Evolutionary conservation across 2,329 filamentous ascomycete genomes (phyloP).

Genomic region (Colletotrichum somersetense): DNA sequence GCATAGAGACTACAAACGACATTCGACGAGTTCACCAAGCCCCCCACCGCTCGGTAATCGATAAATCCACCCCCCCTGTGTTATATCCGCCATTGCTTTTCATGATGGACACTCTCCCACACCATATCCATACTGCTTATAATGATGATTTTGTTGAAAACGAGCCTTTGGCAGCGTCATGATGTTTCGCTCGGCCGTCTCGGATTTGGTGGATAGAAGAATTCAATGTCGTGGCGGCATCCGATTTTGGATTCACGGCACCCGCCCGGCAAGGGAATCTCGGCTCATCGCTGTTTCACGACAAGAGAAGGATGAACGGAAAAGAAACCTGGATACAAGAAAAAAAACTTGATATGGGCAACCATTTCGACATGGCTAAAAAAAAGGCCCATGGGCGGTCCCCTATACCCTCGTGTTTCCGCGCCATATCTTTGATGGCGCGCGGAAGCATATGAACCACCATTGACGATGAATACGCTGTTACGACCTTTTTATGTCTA

Average conservation of each 20-base stretch:
- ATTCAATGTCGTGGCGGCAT: slow-evolving; percentile 44
- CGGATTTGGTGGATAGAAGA: slow-evolving; percentile 53
- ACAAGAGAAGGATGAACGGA: slow-evolving; percentile 53
- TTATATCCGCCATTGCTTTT: slow-evolving; percentile 41
- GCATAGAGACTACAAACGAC: slow-evolving; percentile 54
- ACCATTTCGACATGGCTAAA: slow-evolving; percentile 54
- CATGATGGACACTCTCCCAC: slow-evolving; percentile 39
- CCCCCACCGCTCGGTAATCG: slow-evolving; percentile 37
- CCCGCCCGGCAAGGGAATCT: slow-evolving; percentile 35
- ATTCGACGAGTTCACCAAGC: slow-evolving; percentile 40
- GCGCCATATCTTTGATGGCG: slow-evolving; percentile 41
- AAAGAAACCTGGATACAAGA: slow-evolving; percentile 57
- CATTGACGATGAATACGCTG: slow-evolving; percentile 60
- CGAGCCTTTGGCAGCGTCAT: slow-evolving; percentile 42
- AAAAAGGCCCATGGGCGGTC: slow-evolving; percentile 48
- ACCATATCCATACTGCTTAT: slow-evolving; percentile 52
- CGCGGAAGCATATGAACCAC: slow-evolving; percentile 42
- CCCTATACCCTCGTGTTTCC: slow-evolving; percentile 46
- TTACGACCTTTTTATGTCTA: slow-evolving; percentile 61
- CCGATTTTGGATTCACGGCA: slow-evolving; percentile 34
- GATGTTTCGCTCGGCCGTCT: slow-evolving; percentile 41
- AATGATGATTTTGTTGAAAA: slow-evolving; percentile 50
- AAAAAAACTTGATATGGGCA: slow-evolving; percentile 56
- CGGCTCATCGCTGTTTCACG: slow-evolving; percentile 45
- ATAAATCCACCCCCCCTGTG: slow-evolving; percentile 23